Conservation (phyloP, 2,329 filamentous ascomycete species). For the Camptophora hylomeconis region DNA sequence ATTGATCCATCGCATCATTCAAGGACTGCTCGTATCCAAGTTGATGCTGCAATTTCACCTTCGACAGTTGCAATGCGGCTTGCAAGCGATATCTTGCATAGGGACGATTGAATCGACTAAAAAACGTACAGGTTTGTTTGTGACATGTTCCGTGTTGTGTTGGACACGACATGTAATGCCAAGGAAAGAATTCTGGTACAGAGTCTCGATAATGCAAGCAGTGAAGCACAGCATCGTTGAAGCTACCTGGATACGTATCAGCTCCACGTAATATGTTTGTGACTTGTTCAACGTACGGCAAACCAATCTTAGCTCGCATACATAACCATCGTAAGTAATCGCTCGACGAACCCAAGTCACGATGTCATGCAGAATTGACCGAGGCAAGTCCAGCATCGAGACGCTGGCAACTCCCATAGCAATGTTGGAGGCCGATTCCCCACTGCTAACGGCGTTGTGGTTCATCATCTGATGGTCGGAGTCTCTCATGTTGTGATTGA, state of each 20-base stretch:
- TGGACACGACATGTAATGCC: conserved; percentile 1
- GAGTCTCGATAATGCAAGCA: not conserved
- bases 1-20: not conserved
- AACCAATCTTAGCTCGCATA: not conserved
- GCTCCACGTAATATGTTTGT: not conserved
- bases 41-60: not conserved
- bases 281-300: not conserved
- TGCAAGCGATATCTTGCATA: conserved; percentile 1
- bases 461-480: no score
- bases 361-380: not conserved
- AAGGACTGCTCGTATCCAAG: not conserved
- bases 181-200: not conserved
- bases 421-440: no score
- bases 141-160: not conserved
- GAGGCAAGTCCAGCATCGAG: not conserved
- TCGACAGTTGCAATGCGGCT: not conserved
- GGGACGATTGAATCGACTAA: not conserved
- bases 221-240: not conserved
- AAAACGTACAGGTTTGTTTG: not conserved
- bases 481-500: no score
- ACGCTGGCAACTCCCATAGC: not conserved
- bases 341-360: not conserved
- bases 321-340: not conserved
- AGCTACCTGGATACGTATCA: not conserved
- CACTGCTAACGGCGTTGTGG: no score